Evolutionary conservation across 163 green algal species (phyloP), one percentile per base, ranked within the genome.

Genomic region (Volvox carteri): DNA sequence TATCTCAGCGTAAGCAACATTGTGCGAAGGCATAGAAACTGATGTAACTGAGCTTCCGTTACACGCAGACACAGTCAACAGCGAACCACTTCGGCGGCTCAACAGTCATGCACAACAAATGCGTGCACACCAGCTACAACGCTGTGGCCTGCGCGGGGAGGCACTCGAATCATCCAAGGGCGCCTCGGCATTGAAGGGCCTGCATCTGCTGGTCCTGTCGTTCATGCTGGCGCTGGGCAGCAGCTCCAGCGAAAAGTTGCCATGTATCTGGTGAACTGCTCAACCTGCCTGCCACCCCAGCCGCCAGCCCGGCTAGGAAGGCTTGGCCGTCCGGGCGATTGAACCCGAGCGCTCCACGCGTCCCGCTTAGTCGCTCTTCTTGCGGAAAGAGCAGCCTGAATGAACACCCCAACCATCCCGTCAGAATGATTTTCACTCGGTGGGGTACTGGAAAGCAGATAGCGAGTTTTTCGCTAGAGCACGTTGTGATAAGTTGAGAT

Each of bases 331-430:
- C 58, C 28, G 1, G 30, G 60, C 62, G n/a, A 62, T n/a, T 75
- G 30, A 78, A 7, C 35, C 44, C 35, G 50, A 85, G 77, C 52
- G 50, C 77, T 73, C 77, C 52, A 56, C 65, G 21, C 79, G 42
- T 46, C 19, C 79, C 67, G 84, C 73, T 86, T 86, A 92, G 60
- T 92, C 88, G 72, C 76, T 84, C 81, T 92, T 92, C 81, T 62
- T 60, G 56, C 88, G 80, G 88, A 92, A 92, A 37, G 88, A 92
- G 88, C 88, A 92, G 73, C 88, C 88, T 92, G 56, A 7, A 79
- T 11, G 67, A 25, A 54, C 28, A 50, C 37, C 0, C n/a, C 4
- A 37, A 12, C n/a, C 2, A 12, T 35, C 23, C 79, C 67, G 73
- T 39, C 41, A 35, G n/a, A n/a, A n/a, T n/a, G n/a, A n/a, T n/a